These are phyloP conservation scores for Backusella sp. DNA, from an alignment of 192 early-diverging fungal species.

Conservation along the genomic window DNA sequence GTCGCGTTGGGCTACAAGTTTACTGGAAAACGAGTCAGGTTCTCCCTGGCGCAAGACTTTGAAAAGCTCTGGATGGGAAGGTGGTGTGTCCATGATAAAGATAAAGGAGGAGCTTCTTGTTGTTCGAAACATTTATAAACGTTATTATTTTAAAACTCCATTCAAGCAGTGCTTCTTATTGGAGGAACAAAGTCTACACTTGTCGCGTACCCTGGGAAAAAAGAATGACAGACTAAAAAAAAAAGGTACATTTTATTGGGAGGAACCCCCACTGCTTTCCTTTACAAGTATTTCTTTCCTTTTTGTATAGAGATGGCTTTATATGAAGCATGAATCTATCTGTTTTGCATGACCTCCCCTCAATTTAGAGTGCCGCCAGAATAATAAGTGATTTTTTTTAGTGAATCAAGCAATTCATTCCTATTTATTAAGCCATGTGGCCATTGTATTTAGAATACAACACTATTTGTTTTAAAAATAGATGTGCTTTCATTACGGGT, in stretches of 20 bases:
- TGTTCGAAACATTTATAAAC: not conserved
- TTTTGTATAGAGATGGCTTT: no score
- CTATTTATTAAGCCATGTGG: no score
- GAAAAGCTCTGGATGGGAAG: conserved; percentile 46
- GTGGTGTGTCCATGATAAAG: not conserved
- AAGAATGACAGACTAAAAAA: not conserved
- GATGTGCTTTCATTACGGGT: no score
- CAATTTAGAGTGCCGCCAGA: not conserved
- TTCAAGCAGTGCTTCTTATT: not conserved
- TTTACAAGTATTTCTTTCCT: no score
- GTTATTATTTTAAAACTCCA: not conserved
- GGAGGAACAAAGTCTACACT: not conserved
- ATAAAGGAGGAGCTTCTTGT: not conserved
- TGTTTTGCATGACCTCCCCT: no score
- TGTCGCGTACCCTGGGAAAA: not conserved
- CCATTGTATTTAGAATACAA: no score
- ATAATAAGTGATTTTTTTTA: not conserved
- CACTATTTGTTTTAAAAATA: no score
- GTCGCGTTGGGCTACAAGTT: conserved; percentile 36
- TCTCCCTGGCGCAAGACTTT: conserved; percentile 35
- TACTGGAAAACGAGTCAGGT: conserved; percentile 42
- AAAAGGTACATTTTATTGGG: no score
- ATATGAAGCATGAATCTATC: no score
- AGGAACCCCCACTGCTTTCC: no score
- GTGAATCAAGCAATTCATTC: no score